Percentiles rank a stretch among this genome's conserved stretches.
These are phyloP conservation scores for Suillus discolor DNA, from an alignment of 768 basidiomycete species.

Conservation along the genomic window DNA sequence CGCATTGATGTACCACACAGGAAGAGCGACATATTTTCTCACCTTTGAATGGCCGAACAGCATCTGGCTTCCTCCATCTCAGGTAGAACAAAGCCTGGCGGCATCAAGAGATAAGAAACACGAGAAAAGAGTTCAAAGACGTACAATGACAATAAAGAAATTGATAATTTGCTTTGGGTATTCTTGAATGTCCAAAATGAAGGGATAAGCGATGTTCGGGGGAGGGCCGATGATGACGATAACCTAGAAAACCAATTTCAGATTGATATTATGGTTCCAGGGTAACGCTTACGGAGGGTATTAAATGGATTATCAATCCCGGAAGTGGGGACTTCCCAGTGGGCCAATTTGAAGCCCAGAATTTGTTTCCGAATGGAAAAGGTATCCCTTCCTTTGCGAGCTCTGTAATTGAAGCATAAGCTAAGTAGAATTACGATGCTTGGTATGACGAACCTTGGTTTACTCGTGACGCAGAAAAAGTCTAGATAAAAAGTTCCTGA, in stretches of 20 bases:
- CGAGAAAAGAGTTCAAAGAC: conserved; percentile 17
- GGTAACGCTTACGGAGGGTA: conserved; percentile 43
- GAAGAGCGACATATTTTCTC: not conserved
- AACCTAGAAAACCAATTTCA: conserved; percentile 49
- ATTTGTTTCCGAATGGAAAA: conserved; percentile 56
- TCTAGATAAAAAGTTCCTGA: conserved; percentile 31
- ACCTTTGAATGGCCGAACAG: conserved; percentile 56
- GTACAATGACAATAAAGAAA: conserved; percentile 55
- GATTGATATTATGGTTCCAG: not conserved
- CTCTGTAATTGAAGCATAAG: conserved; percentile 32
- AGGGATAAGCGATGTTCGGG: conserved; percentile 54
- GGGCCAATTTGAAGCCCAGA: conserved; percentile 68
- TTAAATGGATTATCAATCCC: conserved; percentile 56
- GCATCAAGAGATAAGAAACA: not conserved
- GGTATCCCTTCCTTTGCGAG: conserved; percentile 65
- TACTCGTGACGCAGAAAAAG: conserved; percentile 51
- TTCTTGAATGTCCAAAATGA: conserved; percentile 58
- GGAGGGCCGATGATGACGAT: conserved; percentile 60
- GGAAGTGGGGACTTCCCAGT: conserved; percentile 58
- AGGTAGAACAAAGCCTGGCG: conserved; percentile 56
- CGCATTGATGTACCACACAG: not conserved
- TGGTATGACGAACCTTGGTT: conserved; percentile 44
- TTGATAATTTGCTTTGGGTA: conserved; percentile 57
- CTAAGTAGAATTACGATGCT: not conserved
- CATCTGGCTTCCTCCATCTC: conserved; percentile 50